phyloP scores from a whole-genome alignment of 139 green algal species.

The Chlamydomonas eustigma region DNA sequence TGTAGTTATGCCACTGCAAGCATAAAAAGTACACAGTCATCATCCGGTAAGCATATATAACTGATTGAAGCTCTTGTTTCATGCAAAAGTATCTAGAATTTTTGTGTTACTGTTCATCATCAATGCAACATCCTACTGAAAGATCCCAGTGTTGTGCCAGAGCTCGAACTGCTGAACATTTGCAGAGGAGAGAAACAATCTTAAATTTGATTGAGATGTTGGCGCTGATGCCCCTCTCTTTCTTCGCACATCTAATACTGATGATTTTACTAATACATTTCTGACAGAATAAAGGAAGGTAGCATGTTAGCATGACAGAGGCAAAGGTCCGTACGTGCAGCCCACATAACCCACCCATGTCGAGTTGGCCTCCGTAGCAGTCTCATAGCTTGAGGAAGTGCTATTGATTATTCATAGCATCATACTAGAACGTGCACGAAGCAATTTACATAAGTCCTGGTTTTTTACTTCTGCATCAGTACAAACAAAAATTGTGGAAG shows the following conservation, averaged over 20 bases:
- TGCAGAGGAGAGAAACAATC: slow-evolving; percentile 60
- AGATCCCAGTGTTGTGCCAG: slow-evolving; percentile 44
- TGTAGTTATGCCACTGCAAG: slow-evolving; percentile 66
- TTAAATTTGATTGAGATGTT: slow-evolving; percentile 18
- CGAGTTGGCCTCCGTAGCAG: no score
- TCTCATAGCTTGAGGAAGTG: no score
- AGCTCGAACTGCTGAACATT: slow-evolving; percentile 40
- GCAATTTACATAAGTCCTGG: no score
- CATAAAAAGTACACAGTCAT: background rate
- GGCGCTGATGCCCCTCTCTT: background rate
- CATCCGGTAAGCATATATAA: background rate
- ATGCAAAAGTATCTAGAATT: background rate
- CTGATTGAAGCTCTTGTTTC: background rate
- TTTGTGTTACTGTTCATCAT: background rate
- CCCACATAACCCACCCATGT: no score
- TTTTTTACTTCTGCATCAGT: no score
- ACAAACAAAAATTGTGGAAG: no score
- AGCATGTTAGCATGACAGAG: no score
- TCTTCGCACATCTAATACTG: background rate
- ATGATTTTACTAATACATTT: no score
- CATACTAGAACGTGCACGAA: no score
- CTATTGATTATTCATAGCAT: no score
- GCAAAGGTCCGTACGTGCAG: no score
- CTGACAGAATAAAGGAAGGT: no score
- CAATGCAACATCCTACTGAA: slow-evolving; percentile 24